Base-by-base conservation (phyloP, 2,329 filamentous ascomycete species). In the Aspergillus ochraceus region DNA sequence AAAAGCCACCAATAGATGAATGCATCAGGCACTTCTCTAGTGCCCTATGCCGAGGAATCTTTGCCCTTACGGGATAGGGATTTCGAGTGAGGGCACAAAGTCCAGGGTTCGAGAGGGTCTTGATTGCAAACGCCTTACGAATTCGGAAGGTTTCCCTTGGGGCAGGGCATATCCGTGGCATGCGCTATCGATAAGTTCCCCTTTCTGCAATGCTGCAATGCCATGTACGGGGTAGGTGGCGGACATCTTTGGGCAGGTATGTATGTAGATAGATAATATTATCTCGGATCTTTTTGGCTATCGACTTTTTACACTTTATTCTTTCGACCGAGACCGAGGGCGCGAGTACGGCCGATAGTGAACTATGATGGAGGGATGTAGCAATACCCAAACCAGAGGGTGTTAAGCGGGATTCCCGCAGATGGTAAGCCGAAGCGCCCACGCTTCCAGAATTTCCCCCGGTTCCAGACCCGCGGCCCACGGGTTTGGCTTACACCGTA, bases 401-500 rank as follows among this genome's bases (percentile, higher is more conserved):
- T 9, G 32, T 36, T 53, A 20, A 61, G 62, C 68, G 69, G 71
- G 63, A 72, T 69, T 59, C 55, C 71, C 71, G 47, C 52, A 71
- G 60, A 68, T 32, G 69, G 71, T 68, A 74, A 74, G 55, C 71
- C 71, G 71, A 71, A 63, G 59, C 58, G 63, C 64, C 57, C 36
- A 47, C 24, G 45, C n/a, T 45, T 51, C 50, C 53, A 56, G 39
- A 57, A 32, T 49, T 6, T n/a, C 14, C 36, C 14, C 26, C 20
- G 29, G 57, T 63, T 63, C 64, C 66, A 68, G 68, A 65, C 63
- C 61, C 52, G 45, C 60, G 53, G 57, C 32, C 32, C 32, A 36
- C 12, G 32, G 32, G 32, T 8, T 24, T 24, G 11, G 30, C 11
- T 11, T 9, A 30, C n/a, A n/a, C n/a, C n/a, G n/a, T n/a, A n/a